Evolutionary conservation across 805 yeast species (phyloP).

Genomic region (Candida stauntonica): DNA sequence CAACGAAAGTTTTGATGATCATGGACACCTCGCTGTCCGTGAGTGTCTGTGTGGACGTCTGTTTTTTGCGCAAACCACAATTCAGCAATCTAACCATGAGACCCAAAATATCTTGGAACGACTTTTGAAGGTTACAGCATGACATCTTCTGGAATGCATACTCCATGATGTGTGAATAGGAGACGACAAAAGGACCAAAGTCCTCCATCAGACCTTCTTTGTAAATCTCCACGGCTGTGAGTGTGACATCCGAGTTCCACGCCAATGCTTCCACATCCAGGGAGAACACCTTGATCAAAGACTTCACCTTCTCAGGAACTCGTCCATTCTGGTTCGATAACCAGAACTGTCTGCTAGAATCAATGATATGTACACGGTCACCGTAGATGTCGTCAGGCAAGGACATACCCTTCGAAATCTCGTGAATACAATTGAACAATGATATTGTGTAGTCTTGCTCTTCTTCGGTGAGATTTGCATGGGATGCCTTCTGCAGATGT

Average conservation of each 20-base stretch:
- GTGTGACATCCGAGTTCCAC: slow-evolving; percentile 49
- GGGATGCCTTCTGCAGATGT: slow-evolving; percentile 11
- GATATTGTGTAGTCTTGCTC: slow-evolving; percentile 48
- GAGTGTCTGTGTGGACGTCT: slow-evolving; percentile 4
- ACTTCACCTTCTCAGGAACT: slow-evolving; percentile 21
- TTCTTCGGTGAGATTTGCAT: slow-evolving; percentile 9
- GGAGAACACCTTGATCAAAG: slow-evolving; percentile 35
- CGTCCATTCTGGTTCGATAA: slow-evolving; percentile 3
- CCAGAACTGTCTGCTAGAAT: slow-evolving; percentile 25
- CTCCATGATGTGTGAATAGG: slow-evolving; percentile 35
- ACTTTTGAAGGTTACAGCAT: slow-evolving; percentile 23
- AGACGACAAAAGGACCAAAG: slow-evolving; percentile 64
- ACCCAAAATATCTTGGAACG: slow-evolving; percentile 16
- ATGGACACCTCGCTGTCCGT: slow-evolving; percentile 11
- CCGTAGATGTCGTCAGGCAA: slow-evolving; percentile 48
- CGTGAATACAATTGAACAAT: slow-evolving; percentile 58
- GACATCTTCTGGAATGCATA: slow-evolving; percentile 28
- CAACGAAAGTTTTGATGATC: slow-evolving; percentile 20
- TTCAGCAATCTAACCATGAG: slow-evolving; percentile 18
- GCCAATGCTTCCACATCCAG: slow-evolving; percentile 34
- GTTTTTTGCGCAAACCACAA: slow-evolving; percentile 13
- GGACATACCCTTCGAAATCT: slow-evolving; percentile 66
- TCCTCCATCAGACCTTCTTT: slow-evolving; percentile 62
- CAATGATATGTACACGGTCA: slow-evolving; percentile 23
- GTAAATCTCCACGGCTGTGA: slow-evolving; percentile 58